Conservation (phyloP, 192 early-diverging fungal species). For the Backusella mclennaniae region DNA sequence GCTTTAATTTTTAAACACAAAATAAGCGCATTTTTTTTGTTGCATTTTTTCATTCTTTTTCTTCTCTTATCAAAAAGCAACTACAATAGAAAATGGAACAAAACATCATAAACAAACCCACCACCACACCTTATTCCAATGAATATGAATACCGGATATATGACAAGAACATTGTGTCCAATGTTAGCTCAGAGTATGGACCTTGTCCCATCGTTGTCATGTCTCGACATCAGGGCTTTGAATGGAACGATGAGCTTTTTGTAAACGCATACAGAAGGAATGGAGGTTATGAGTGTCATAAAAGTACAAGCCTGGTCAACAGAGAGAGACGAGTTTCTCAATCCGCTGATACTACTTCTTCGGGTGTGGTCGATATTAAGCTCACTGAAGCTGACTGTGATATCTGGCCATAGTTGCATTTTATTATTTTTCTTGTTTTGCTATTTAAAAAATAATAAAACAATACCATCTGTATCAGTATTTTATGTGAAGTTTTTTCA, state of each 20-base stretch:
- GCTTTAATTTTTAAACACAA: neutral
- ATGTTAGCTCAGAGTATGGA: conserved; percentile 4
- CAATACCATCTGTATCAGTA: neutral
- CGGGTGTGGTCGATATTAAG: conserved; percentile 21
- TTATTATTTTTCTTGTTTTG: neutral
- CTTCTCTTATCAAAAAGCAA: neutral
- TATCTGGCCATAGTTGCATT: conserved; percentile 23
- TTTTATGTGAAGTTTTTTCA: neutral
- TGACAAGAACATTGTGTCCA: neutral
- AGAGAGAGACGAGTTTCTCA: neutral
- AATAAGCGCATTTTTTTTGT: neutral
- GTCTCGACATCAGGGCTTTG: conserved; percentile 34
- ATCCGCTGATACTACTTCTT: neutral
- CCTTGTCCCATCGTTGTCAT: conserved; percentile 29
- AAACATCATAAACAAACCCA: neutral
- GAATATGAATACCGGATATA: conserved; percentile 26
- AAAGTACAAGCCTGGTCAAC: conserved; percentile 8
- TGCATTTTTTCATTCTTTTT: neutral
- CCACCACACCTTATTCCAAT: neutral
- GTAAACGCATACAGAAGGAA: conserved; percentile 16
- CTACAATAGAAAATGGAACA: neutral
- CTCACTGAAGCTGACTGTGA: conserved; percentile 21
- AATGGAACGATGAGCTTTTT: conserved; percentile 36
- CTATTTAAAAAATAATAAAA: neutral
- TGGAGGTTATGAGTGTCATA: conserved; percentile 23